Evolutionary conservation across 345 rosid species (phyloP).

Genomic region (Pugionium dolabratum): DNA sequence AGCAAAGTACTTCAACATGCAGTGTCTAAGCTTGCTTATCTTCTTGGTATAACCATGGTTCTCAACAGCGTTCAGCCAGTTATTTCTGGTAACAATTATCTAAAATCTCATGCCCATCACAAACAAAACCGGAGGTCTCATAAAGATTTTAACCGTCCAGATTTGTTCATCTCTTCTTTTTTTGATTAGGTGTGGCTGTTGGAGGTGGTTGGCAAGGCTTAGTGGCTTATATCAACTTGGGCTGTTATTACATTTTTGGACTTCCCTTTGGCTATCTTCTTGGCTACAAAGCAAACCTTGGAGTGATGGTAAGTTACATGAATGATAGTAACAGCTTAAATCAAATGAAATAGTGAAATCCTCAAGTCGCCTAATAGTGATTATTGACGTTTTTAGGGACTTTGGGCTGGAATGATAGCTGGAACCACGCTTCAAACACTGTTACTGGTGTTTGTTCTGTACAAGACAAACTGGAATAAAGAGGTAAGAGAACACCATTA

Average conservation of each 20-base stretch:
- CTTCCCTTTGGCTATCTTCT: conserved; percentile 74
- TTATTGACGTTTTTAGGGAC: conserved; percentile 49
- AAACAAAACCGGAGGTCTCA: conserved; percentile 2
- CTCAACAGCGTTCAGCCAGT: conserved; percentile 88
- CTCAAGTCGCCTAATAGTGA: too few relatives aligned
- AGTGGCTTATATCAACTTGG: conserved; percentile 81
- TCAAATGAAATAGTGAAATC: too few relatives aligned
- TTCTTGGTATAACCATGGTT: conserved; percentile 79
- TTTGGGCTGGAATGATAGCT: conserved; percentile 81
- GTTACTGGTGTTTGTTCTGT: conserved; percentile 53
- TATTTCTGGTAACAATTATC: conserved; percentile 54
- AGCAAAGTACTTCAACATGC: conserved; percentile 54
- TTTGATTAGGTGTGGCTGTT: conserved; percentile 66
- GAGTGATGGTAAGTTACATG: conserved; percentile 54
- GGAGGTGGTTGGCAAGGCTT: conserved; percentile 90
- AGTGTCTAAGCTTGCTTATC: conserved; percentile 59
- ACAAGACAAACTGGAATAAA: conserved; percentile 75
- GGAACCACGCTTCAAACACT: conserved; percentile 75
- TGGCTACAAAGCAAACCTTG: conserved; percentile 61
- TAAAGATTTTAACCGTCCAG: background rate
- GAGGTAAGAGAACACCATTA: conserved; percentile 50
- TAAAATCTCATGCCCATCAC: background rate
- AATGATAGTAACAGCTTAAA: background rate
- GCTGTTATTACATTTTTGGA: conserved; percentile 70
- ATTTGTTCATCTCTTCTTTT: background rate